phyloP scores from a whole-genome alignment of 1,139 yeast species.

The Arxiozyma slooffiae region DNA sequence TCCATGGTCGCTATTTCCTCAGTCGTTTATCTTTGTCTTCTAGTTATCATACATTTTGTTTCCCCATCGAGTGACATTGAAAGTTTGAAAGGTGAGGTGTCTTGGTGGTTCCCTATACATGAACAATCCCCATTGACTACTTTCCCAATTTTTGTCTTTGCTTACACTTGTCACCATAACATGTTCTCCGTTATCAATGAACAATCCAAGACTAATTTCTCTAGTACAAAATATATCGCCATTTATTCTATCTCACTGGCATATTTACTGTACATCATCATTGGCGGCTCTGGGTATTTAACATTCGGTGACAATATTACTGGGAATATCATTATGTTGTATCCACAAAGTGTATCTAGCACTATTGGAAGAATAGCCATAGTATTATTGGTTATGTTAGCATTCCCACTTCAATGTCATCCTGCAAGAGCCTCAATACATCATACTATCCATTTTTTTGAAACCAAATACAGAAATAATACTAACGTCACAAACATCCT shows the following conservation, averaged over 20 bases:
- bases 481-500: neutral
- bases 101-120: slow-evolving; percentile 32
- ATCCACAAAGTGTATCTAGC: slow-evolving; percentile 51
- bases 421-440: slow-evolving; percentile 68
- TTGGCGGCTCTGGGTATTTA: slow-evolving; percentile 59
- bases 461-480: neutral
- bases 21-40: slow-evolving; percentile 53
- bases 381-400: slow-evolving; percentile 56
- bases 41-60: slow-evolving; percentile 50
- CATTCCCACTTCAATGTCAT: slow-evolving; percentile 68
- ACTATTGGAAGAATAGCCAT: slow-evolving; percentile 64
- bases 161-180: slow-evolving; percentile 74
- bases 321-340: slow-evolving; percentile 63
- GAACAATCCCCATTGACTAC: slow-evolving; percentile 35
- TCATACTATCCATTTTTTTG: slow-evolving; percentile 48
- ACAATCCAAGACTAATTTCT: slow-evolving; percentile 43
- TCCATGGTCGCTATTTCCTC: slow-evolving; percentile 60
- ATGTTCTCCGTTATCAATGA: slow-evolving; percentile 71
- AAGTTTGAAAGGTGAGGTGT: slow-evolving; percentile 33
- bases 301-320: slow-evolving; percentile 58
- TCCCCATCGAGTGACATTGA: slow-evolving; percentile 34
- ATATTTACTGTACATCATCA: slow-evolving; percentile 46
- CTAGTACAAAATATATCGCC: slow-evolving; percentile 47
- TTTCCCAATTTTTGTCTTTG: slow-evolving; percentile 68
- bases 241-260: slow-evolving; percentile 50